These are phyloP conservation scores for Colletotrichum camelliae DNA, from an alignment of 2,329 filamentous ascomycete species.

Conservation along the genomic window DNA sequence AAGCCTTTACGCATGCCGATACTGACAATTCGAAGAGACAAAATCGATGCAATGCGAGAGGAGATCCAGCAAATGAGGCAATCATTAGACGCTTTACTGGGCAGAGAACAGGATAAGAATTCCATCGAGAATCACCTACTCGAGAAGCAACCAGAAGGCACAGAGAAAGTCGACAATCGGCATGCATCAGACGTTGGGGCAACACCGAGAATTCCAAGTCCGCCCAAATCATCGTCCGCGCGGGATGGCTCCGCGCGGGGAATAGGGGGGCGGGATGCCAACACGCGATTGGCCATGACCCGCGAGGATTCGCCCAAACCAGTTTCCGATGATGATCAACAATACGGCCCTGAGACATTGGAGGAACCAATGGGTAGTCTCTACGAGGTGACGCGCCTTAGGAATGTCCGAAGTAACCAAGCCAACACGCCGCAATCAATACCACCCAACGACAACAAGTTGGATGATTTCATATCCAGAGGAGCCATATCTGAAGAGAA, in stretches of 20 bases:
- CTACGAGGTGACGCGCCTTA: slow-evolving; percentile 58
- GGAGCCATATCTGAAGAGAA: slow-evolving; percentile 49
- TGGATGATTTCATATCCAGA: slow-evolving; percentile 51
- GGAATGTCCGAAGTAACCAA: slow-evolving; percentile 29
- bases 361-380: slow-evolving; percentile 58
- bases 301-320: background rate
- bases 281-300: background rate
- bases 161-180: background rate
- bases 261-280: background rate
- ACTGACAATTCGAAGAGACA: background rate
- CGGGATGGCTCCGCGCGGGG: background rate
- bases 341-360: slow-evolving; percentile 24
- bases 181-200: background rate
- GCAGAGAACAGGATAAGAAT: fast-evolving
- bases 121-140: background rate
- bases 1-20: background rate
- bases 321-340: slow-evolving; percentile 25
- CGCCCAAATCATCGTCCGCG: background rate
- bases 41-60: background rate
- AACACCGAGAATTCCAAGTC: fast-evolving
- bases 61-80: background rate
- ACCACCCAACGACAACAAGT: background rate
- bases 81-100: background rate
- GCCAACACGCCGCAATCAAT: slow-evolving; percentile 2
- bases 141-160: fast-evolving